Conservation (phyloP, 2,329 filamentous ascomycete species). For the Rachicladosporium sp. region DNA sequence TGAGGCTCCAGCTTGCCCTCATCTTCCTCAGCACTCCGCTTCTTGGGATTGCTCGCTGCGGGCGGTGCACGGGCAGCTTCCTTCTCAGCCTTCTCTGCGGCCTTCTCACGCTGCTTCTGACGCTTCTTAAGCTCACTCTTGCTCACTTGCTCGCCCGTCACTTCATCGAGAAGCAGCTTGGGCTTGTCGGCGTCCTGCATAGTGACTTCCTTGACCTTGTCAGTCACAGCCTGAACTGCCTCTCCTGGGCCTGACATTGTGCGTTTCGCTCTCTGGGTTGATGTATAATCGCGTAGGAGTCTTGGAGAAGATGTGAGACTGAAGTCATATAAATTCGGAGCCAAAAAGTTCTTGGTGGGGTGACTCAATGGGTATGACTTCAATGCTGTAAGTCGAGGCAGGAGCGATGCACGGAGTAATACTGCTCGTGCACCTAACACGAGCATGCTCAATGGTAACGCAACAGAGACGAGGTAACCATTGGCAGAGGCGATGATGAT, state of each 20-base stretch:
- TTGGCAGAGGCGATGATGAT: no score
- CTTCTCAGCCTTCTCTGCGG: conserved; percentile 81
- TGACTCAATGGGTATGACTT: no score
- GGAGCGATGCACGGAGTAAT: no score
- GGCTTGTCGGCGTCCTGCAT: conserved; percentile 19
- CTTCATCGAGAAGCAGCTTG: conserved; percentile 74
- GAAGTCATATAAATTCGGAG: no score
- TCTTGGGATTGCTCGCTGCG: conserved; percentile 33
- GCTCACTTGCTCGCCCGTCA: conserved; percentile 70
- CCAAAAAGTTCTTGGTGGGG: no score
- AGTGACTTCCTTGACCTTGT: conserved; percentile 23
- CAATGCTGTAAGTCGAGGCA: no score
- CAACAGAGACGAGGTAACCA: no score
- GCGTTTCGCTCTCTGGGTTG: no score
- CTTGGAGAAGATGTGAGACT: no score
- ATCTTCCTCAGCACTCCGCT: conserved; percentile 52
- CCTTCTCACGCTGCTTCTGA: conserved; percentile 78
- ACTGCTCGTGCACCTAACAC: no score
- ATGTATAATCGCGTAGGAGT: no score
- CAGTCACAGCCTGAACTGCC: conserved; percentile 21
- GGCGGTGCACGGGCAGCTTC: conserved; percentile 52
- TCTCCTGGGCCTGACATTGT: conserved; percentile 24
- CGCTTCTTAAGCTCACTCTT: conserved; percentile 70
- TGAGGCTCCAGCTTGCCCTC: conserved; percentile 64
- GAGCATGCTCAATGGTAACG: no score